Evolutionary conservation across 768 basidiomycete species (phyloP), one percentile per base, ranked within the genome.

Genomic region (Hortiboletus campestris): DNA sequence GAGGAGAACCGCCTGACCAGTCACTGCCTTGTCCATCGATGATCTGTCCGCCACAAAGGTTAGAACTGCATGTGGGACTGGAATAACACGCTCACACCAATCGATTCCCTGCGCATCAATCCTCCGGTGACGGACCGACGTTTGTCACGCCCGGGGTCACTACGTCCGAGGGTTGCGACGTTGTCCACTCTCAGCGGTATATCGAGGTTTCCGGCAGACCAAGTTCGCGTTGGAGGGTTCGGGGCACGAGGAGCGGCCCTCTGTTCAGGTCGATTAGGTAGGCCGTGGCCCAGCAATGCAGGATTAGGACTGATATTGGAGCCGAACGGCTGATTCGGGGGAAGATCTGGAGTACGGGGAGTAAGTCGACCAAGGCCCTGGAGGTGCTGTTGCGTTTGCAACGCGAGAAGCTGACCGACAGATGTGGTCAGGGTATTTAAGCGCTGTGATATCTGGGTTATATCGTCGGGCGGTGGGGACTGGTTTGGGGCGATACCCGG

Each of bases 161-260:
- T 71, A 25, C 79, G 74, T 31, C 71, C 74, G 13, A 78, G 57
- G 34, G 66, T 49, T 41, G 72, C 51, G 42, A 72, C 68, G 34
- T 69, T 79, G 45, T 81, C 72, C 46, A 80, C 71, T 40, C 89
- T 81, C 61, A 85, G 67, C 10, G 88, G 85, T 52, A 92, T 72
- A 62, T 94, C 91, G 16, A 92, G 74, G 42, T 80, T 87, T 35
- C 91, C 90, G 38, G 88, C 84, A 52, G 91, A 91, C 91, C 91
- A 94, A 20, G 89, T 91, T 41, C 91, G 83, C 74, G 85, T 80
- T 8, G 88, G 88, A 29, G 84, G 79, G 57, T 84, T 87, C 32
- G 88, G 83, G 17, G 81, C 76, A 51, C 91, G 85, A 41, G 81
- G 74, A 41, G 76, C 71, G 35, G 82, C 69, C 49, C 89, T 78